A percentile compares a stretch with the other conserved stretches of the same genome.
Evolutionary conservation across 345 rosid genomes (phyloP).

Genomic region (Syzygium aqueum): DNA sequence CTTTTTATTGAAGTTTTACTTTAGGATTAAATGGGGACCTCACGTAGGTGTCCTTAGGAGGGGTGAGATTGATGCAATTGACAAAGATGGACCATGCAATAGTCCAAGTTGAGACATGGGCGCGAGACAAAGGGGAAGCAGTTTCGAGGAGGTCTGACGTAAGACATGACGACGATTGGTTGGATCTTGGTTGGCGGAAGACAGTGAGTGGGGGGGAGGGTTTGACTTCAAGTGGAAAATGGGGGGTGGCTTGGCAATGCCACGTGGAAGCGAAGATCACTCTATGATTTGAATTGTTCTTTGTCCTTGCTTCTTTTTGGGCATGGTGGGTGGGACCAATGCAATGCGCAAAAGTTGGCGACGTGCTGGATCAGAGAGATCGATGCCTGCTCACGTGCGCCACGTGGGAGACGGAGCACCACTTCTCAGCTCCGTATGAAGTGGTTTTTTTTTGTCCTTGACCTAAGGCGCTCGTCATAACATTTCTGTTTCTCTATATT

Average conservation of each 20-base stretch:
- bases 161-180: not conserved
- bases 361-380: not conserved
- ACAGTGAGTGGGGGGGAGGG: not conserved
- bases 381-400: not conserved
- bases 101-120: not conserved
- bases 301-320: not conserved
- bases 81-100: not conserved
- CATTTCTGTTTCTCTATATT: no score
- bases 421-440: not conserved
- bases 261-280: not conserved
- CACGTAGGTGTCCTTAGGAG: not conserved
- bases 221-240: not conserved
- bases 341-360: not conserved
- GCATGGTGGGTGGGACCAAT: not conserved
- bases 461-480: no score
- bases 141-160: conserved; percentile 3
- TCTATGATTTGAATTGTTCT: not conserved
- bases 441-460: not conserved
- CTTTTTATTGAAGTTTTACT: not conserved
- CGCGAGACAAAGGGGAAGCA: not conserved
- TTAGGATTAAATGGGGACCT: not conserved
- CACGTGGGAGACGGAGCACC: not conserved
- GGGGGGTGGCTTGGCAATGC: not conserved
- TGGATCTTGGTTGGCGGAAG: not conserved
- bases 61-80: not conserved